Evolutionary conservation across 352 stramenopile species (phyloP), one percentile per base, ranked within the genome.

Genomic region (Pythium apleroticum): DNA sequence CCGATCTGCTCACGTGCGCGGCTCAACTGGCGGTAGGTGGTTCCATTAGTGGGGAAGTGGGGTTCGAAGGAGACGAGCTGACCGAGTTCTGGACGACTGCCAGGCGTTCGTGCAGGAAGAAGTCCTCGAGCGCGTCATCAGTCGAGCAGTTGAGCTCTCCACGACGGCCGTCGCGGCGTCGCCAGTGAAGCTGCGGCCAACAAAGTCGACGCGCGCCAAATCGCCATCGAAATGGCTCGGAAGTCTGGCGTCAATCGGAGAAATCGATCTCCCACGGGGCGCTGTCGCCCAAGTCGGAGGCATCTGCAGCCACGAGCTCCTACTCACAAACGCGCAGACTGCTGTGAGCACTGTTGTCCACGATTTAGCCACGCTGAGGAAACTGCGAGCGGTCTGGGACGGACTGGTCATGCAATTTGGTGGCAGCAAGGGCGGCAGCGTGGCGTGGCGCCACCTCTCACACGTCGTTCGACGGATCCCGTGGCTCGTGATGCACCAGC

Each of bases 391-490:
- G 0, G 19, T 66, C 2, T 66, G 60, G 60, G 60, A 66, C 8
- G 60, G 25, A n/a, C 17, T 66, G 7, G 17, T 66, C 5, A 35
- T 66, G 17, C 25, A 66, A 12, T 60, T 46, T n/a, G 60, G 60
- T 22, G 58, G 31, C 7, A 41, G 22, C 7, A 52, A 33, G 20
- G 31, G 20, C 25, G 50, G 60, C 37, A 45, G 19, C 12, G 25
- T 60, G 4, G 6, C n/a, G 27, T 60, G 50, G 39, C 33, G 27
- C 3, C 37, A 20, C 10, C 17, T 60, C n/a, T 22, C 28, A 10
- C 1, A n/a, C 22, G 35, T 37, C 1, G 4, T 25, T 20, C 50
- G 50, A 3, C 41, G 31, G 15, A 55, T 60, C 27, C 60, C 60
- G 8, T 53, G 27, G 49, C 24, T 66, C 1, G 39, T 10, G 0